These are phyloP conservation scores for Apiospora marii DNA, from an alignment of 2,329 filamentous ascomycete species.

Conservation along the genomic window DNA sequence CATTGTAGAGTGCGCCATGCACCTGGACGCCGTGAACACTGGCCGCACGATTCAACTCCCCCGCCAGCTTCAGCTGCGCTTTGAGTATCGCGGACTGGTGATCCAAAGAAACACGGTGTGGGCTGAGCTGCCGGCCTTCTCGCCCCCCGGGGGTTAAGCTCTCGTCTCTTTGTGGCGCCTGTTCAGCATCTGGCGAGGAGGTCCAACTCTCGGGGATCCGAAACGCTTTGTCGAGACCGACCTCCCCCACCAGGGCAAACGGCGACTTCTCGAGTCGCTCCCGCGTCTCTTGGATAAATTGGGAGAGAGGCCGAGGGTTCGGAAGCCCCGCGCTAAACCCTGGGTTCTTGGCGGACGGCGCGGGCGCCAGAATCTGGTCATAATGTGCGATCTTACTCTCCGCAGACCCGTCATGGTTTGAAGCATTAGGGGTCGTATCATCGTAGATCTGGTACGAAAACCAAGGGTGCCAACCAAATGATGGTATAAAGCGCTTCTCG, in stretches of 20 bases:
- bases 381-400: constrained; percentile 67
- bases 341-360: constrained; percentile 52
- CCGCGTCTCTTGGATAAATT: constrained; percentile 64
- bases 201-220: constrained; percentile 71
- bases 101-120: constrained; percentile 70
- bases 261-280: constrained; percentile 64
- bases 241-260: constrained; percentile 75
- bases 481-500: constrained; percentile 64
- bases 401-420: constrained; percentile 42
- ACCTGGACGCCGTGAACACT: constrained; percentile 80
- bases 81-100: constrained; percentile 74
- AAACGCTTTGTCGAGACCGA: constrained; percentile 80
- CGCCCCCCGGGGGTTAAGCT: constrained; percentile 72
- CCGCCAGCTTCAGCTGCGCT: constrained; percentile 76
- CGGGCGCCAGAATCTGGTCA: constrained; percentile 66
- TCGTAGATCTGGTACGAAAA: constrained; percentile 81
- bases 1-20: constrained; percentile 74
- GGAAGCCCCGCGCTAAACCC: constrained; percentile 61
- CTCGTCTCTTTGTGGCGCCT: constrained; percentile 62
- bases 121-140: constrained; percentile 72
- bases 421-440: constrained; percentile 51
- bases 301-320: constrained; percentile 65
- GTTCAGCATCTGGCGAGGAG: constrained; percentile 50
- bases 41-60: constrained; percentile 68
- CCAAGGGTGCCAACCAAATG: constrained; percentile 92